Percentiles rank a stretch among this genome's conserved stretches.
Conservation (phyloP, 2,329 filamentous ascomycete genomes). For the Metarhizium brunneum region DNA sequence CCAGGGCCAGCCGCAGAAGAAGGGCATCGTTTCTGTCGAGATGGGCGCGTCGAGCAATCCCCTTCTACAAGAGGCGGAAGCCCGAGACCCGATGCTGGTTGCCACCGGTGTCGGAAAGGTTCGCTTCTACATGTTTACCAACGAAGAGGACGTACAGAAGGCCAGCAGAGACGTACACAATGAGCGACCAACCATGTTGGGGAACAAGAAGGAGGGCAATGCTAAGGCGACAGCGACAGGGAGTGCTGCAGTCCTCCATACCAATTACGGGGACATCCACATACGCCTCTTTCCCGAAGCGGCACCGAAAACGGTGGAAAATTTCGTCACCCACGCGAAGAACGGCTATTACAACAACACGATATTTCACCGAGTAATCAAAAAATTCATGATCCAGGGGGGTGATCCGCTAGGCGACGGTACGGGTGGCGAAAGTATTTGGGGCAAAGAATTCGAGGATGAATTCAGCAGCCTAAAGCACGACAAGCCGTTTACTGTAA, state of each 20-base stretch:
- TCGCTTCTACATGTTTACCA: conserved; percentile 97
- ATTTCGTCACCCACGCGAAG: conserved; percentile 87
- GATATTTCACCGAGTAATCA: conserved; percentile 94
- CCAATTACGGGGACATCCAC: conserved; percentile 87
- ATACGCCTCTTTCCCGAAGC: conserved; percentile 88
- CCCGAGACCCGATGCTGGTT: conserved; percentile 80
- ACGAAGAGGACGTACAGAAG: conserved; percentile 75
- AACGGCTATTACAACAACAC: conserved; percentile 95
- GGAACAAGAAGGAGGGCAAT: conserved; percentile 42
- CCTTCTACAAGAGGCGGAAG: conserved; percentile 82
- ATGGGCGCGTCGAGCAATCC: conserved; percentile 97
- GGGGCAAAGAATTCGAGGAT: conserved; percentile 91
- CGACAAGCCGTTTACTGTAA: conserved; percentile 91
- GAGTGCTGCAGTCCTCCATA: conserved; percentile 78
- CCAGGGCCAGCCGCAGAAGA: conserved; percentile 91
- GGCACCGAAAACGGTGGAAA: conserved; percentile 91
- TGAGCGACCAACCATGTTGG: conserved; percentile 69
- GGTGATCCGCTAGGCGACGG: conserved; percentile 92
- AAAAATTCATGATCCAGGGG: conserved; percentile 98
- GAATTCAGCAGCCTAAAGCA: conserved; percentile 88
- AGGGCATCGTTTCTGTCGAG: conserved; percentile 83
- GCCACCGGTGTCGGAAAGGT: conserved; percentile 77
- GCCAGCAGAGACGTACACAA: conserved; percentile 87
- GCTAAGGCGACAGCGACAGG: conserved; percentile 61
- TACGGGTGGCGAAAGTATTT: conserved; percentile 78